phyloP scores from a whole-genome alignment of 345 rosid genomes.

The Salix viminalis region DNA sequence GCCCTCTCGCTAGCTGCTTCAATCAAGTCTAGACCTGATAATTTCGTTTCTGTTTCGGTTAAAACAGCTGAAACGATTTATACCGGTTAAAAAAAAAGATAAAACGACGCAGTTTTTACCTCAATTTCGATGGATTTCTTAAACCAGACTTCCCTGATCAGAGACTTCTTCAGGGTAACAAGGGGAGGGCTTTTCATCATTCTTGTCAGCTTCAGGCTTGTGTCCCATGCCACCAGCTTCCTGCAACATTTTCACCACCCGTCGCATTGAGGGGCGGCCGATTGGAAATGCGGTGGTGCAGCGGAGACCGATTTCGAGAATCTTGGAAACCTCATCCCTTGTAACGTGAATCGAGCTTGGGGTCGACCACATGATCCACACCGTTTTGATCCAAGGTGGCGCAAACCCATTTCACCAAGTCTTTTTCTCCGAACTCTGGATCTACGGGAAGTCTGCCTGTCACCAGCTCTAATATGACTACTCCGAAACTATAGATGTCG shows the following conservation, averaged over 20 bases:
- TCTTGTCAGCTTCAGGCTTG: conserved; percentile 25
- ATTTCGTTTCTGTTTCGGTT: no score
- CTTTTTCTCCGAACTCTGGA: conserved; percentile 73
- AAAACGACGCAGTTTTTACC: no score
- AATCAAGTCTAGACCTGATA: background rate
- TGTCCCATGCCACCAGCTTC: conserved; percentile 37
- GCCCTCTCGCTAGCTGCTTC: background rate
- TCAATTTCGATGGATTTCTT: background rate
- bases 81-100: no score
- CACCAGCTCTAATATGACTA: conserved; percentile 71
- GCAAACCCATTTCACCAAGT: conserved; percentile 72
- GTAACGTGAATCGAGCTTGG: conserved; percentile 44
- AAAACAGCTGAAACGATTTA: fast-evolving
- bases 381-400: conserved; percentile 50
- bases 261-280: conserved; percentile 83
- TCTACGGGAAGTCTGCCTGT: conserved; percentile 69
- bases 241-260: conserved; percentile 80
- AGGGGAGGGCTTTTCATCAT: conserved; percentile 65
- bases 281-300: conserved; percentile 77
- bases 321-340: conserved; percentile 56
- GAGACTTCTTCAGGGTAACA: conserved; percentile 50
- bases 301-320: conserved; percentile 64
- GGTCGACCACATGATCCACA: conserved; percentile 52
- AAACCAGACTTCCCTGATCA: conserved; percentile 30
- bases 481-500: conserved; percentile 88